phyloP scores from a whole-genome alignment of 805 yeast species.

The Saccharomycopsis sp. region DNA sequence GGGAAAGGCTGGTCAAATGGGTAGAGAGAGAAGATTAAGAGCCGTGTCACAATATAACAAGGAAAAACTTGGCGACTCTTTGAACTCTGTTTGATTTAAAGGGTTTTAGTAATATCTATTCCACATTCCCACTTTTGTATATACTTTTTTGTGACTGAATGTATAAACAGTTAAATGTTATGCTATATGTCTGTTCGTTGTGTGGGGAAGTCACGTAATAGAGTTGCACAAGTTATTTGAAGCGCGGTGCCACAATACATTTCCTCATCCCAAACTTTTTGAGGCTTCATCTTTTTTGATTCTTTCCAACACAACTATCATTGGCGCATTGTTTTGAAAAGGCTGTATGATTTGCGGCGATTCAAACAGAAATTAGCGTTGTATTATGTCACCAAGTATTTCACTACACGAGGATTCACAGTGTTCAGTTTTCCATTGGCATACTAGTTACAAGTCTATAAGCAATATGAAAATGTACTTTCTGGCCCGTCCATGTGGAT shows the following conservation, averaged over 20 bases:
- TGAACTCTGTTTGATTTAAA: not conserved
- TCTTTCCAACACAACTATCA: too few species aligned
- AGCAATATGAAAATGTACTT: too few species aligned
- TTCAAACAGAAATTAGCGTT: too few species aligned
- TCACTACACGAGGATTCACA: too few species aligned
- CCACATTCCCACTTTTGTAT: not conserved
- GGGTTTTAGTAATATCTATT: not conserved
- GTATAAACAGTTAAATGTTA: not conserved
- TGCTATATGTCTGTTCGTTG: not conserved
- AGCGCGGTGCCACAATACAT: not conserved
- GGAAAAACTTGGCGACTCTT: not conserved
- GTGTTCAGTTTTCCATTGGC: too few species aligned
- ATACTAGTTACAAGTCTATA: too few species aligned
- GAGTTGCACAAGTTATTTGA: too few species aligned
- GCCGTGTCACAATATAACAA: conserved; percentile 30
- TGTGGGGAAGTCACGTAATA: not conserved
- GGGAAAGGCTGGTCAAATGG: conserved; percentile 78
- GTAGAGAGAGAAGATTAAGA: conserved; percentile 51
- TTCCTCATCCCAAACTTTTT: not conserved
- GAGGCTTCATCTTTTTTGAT: too few species aligned
- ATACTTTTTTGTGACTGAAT: not conserved
- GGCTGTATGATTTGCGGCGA: too few species aligned
- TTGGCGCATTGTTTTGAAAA: too few species aligned
- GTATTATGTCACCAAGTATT: too few species aligned
- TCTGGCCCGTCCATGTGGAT: too few species aligned